phyloP scores from a whole-genome alignment of 176 grass and related monocot species.

The Cymbopogon citratus region DNA sequence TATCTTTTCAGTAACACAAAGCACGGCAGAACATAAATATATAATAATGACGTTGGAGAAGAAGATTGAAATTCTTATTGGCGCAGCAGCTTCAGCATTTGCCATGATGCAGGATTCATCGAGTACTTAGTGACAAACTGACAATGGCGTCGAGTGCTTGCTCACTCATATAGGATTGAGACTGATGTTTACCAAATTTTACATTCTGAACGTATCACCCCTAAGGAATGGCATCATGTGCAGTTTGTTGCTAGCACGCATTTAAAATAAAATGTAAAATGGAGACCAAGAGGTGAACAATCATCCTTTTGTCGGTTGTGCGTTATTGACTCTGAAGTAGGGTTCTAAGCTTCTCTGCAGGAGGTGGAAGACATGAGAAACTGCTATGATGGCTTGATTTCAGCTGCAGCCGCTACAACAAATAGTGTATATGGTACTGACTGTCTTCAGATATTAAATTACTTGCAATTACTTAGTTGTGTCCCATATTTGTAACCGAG shows the following conservation, averaged over 20 bases:
- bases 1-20: background rate
- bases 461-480: background rate
- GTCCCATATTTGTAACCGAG: background rate
- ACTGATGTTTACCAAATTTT: background rate
- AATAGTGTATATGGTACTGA: conserved; percentile 84
- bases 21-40: background rate
- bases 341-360: conserved; percentile 35
- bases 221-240: background rate
- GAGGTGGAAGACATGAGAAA: conserved; percentile 76
- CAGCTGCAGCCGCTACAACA: conserved; percentile 67
- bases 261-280: background rate
- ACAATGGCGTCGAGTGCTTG: background rate
- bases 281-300: background rate
- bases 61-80: background rate
- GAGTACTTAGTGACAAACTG: background rate
- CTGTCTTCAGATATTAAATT: conserved; percentile 26
- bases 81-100: background rate
- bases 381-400: conserved; percentile 82
- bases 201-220: background rate
- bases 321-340: background rate
- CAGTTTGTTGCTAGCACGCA: background rate
- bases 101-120: background rate
- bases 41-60: background rate
- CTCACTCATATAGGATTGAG: background rate
- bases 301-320: background rate